Conservation (phyloP, 306 rosid species). For the Vigna angularis region DNA sequence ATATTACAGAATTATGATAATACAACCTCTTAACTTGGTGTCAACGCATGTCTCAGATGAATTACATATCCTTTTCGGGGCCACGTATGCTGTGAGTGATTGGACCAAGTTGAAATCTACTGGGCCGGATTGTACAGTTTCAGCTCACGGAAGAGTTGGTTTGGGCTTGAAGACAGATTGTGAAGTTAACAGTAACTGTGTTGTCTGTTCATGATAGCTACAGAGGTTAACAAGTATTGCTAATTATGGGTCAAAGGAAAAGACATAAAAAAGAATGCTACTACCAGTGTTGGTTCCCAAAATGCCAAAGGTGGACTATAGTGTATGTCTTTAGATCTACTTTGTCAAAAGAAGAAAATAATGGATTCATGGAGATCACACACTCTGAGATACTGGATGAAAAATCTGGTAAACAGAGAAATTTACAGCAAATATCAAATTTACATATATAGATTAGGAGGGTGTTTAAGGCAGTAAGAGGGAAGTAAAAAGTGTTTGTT, state of each 20-base stretch:
- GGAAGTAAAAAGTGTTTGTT: background rate
- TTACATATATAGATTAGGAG: background rate
- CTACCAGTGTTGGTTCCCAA: background rate
- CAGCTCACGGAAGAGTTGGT: background rate
- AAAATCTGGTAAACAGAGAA: background rate
- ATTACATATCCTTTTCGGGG: background rate
- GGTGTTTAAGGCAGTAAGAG: background rate
- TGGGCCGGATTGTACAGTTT: slow-evolving; percentile 27
- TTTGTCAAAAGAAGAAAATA: slow-evolving; percentile 32
- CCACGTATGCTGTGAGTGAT: background rate
- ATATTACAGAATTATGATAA: background rate
- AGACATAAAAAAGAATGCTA: background rate
- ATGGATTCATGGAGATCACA: background rate
- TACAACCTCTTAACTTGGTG: background rate
- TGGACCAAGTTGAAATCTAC: slow-evolving; percentile 27
- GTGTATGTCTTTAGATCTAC: background rate
- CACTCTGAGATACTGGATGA: background rate
- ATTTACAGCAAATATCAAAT: background rate
- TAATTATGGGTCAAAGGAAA: background rate
- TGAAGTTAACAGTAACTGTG: background rate
- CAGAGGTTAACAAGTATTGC: slow-evolving; percentile 6
- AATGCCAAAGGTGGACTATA: background rate
- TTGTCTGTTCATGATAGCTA: slow-evolving; percentile 3
- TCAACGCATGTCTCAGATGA: background rate
- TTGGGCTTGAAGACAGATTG: slow-evolving; percentile 1